A percentile compares a stretch with the other conserved stretches of the same genome.
Evolutionary conservation across 2,329 filamentous ascomycete species (phyloP).

Genomic region (Colletotrichum sp.): DNA sequence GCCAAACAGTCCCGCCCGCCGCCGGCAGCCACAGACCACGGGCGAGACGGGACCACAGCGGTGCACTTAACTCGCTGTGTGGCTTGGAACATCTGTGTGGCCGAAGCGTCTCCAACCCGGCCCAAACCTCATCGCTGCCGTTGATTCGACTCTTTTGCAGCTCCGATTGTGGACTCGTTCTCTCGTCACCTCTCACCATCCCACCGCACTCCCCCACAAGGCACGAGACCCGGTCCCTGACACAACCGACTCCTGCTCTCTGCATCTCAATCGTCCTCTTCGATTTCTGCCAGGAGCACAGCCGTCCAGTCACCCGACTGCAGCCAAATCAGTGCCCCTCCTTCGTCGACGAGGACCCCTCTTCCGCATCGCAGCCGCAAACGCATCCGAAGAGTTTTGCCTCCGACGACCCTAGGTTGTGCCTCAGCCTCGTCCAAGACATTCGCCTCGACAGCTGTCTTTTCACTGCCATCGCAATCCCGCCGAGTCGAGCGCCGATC

Average conservation of each 20-base stretch:
- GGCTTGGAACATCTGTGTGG: constrained; percentile 16
- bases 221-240: constrained; percentile 17
- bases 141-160: constrained; percentile 5
- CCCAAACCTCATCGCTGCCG: background rate
- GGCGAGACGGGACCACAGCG: background rate
- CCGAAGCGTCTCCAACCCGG: constrained; percentile 3
- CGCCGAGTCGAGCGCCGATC: background rate
- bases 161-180: constrained; percentile 17
- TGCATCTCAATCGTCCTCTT: background rate
- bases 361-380: background rate
- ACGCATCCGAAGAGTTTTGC: constrained; percentile 6
- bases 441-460: background rate
- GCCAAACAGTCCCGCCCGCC: background rate
- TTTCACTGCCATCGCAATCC: background rate
- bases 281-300: background rate
- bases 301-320: background rate
- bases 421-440: background rate
- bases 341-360: constrained; percentile 6
- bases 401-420: background rate
- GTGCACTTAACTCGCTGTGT: background rate
- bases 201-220: constrained; percentile 9
- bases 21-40: background rate
- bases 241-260: constrained; percentile 9
- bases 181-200: background rate
- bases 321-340: constrained; percentile 8